Evolutionary conservation across 345 rosid species (phyloP), one percentile per base, ranked within the genome.

Genomic region (Dipteronia dyeriana): DNA sequence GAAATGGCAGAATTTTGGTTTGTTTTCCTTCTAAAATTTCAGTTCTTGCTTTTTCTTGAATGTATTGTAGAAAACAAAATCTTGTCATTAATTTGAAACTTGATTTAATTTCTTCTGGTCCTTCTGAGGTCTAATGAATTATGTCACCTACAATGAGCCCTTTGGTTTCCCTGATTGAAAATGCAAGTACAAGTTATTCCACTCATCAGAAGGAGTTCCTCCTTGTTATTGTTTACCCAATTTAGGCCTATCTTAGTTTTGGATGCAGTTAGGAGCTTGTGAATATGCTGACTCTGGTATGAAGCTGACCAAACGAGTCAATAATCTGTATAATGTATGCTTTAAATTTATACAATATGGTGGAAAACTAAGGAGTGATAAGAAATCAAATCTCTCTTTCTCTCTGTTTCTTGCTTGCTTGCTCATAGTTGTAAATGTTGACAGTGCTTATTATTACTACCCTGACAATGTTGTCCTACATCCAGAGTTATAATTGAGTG

Each of bases 1-100:
- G 97, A 96, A 84, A 94, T 96, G 98, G 98, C 98, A 47, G 98
- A 91, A 84, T 91, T 92, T 85, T 96, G 98, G 98, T 96, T 76
- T 86, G 88, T 62, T 76, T 74, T 75, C 80, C 62, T 49, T 72
- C 70, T 77, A 39, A 74, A 56, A 68, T 66, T 66, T 23, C 34
- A 19, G 71, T 13, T 64, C 23, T 25, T 61, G 22, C 10, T 22
- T 2, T 39, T 59, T 22, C 14, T 62, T 1, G 1, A 49, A 11
- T 49, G 13, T 31, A 22, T 12, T n/a, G 38, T 12, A 26, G n/a
- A 6, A 25, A 64, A 6, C 13, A 26, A 41, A 60, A 23, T 41
- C 43, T 9, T 70, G n/a, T 70, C 19, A 26, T n/a, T 29, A 9
- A 4, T 19, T 43, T 71, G 25, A 10, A 57, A 72, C 14, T 38